Percentiles rank a stretch among this genome's conserved stretches.
phyloP scores from a whole-genome alignment of 495 filamentous ascomycete genomes.

The Halenospora varia region DNA sequence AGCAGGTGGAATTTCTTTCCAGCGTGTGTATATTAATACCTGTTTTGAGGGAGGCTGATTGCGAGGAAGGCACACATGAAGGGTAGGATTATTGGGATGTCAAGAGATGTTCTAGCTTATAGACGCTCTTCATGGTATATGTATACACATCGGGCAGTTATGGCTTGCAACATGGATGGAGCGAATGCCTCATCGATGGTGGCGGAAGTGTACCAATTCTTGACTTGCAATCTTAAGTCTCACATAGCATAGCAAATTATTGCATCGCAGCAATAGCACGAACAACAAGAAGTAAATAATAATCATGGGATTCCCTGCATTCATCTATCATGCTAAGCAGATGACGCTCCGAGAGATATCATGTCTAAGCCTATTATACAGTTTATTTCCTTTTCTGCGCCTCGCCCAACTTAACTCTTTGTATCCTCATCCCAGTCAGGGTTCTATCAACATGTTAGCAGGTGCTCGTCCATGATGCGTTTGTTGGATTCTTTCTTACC shows the following conservation, averaged over 20 bases:
- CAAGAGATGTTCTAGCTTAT: no score
- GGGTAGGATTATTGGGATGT: no score
- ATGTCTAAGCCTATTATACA: slow-evolving; percentile 26
- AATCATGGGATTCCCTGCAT: slow-evolving; percentile 4
- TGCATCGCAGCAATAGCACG: slow-evolving; percentile 29
- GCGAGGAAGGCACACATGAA: no score
- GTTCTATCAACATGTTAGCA: slow-evolving; percentile 21
- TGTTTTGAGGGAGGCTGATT: no score
- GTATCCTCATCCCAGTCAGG: slow-evolving; percentile 28
- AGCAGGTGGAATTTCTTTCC: neutral
- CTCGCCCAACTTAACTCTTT: slow-evolving; percentile 19
- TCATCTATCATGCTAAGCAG: slow-evolving; percentile 25
- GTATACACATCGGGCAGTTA: no score
- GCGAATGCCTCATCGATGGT: neutral
- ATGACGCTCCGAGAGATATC: slow-evolving; percentile 13
- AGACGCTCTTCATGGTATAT: no score
- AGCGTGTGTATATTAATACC: no score
- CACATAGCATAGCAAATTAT: neutral
- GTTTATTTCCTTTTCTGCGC: slow-evolving; percentile 21
- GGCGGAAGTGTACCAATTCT: neutral
- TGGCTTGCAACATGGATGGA: neutral
- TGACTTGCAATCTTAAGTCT: neutral
- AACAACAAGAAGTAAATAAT: slow-evolving; percentile 30
- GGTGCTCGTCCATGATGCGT: neutral
- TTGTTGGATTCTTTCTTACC: slow-evolving; percentile 47